These are phyloP conservation scores for Saccharomyces hybrid DNA, from an alignment of 1,139 yeast species.

Conservation along the genomic window DNA sequence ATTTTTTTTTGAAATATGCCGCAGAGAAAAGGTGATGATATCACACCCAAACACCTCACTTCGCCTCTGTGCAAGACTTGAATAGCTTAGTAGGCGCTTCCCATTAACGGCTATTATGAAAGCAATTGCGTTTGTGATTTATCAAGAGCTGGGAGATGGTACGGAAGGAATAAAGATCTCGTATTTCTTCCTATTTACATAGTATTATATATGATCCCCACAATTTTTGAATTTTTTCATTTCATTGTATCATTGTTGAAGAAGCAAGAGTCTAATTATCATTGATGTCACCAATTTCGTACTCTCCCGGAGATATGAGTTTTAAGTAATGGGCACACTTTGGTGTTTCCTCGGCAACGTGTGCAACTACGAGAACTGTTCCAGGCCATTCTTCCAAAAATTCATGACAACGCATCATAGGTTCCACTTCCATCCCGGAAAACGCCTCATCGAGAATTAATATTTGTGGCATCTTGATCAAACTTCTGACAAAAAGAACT, in stretches of 20 bases:
- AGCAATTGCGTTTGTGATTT: not conserved
- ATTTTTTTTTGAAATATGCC: not conserved
- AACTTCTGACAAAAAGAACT: slow-evolving; percentile 64
- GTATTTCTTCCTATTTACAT: too few relatives aligned
- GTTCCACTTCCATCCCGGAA: slow-evolving; percentile 77
- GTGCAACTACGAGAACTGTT: slow-evolving; percentile 73
- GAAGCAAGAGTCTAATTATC: not conserved
- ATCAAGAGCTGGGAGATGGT: too few relatives aligned
- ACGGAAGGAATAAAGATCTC: too few relatives aligned
- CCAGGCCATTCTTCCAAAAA: slow-evolving; percentile 60
- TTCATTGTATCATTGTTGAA: not conserved
- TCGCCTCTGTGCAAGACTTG: not conserved
- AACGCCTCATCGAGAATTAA: slow-evolving; percentile 88
- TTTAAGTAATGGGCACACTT: slow-evolving; percentile 44
- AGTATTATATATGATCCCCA: not conserved
- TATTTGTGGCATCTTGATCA: slow-evolving; percentile 68
- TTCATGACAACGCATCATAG: slow-evolving; percentile 58
- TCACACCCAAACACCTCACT: not conserved
- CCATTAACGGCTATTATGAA: not conserved
- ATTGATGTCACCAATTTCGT: slow-evolving; percentile 17
- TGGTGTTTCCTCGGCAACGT: slow-evolving; percentile 56
- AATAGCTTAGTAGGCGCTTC: not conserved
- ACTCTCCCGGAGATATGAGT: slow-evolving; percentile 34
- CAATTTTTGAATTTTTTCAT: not conserved
- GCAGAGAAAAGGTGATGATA: not conserved